Conservation (phyloP, 2,329 filamentous ascomycete species). For the Fusarium scirpi region DNA sequence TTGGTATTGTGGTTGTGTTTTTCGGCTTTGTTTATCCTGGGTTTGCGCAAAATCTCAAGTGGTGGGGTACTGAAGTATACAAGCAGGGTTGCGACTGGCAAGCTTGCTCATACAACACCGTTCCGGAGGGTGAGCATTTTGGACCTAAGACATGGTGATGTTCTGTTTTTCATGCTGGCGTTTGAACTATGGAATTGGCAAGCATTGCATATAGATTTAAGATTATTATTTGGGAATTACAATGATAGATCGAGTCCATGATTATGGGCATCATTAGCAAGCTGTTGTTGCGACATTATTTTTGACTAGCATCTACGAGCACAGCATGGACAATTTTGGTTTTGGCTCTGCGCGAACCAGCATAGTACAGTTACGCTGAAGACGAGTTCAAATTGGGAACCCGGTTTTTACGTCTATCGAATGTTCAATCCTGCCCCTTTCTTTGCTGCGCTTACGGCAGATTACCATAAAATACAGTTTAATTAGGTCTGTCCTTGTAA, state of each 20-base stretch:
- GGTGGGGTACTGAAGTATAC: slow-evolving; percentile 92
- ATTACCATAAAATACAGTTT: slow-evolving; percentile 53
- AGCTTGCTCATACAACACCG: slow-evolving; percentile 76
- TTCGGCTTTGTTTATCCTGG: slow-evolving; percentile 89
- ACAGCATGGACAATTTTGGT: not conserved
- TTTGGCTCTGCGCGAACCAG: not conserved
- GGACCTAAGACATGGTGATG: slow-evolving; percentile 71
- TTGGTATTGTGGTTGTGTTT: slow-evolving; percentile 85
- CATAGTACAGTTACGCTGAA: slow-evolving; percentile 11
- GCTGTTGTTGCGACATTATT: slow-evolving; percentile 2
- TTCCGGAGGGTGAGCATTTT: slow-evolving; percentile 74
- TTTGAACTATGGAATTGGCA: not conserved
- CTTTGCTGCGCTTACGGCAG: slow-evolving; percentile 45
- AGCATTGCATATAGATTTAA: slow-evolving; percentile 40
- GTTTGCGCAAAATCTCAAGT: slow-evolving; percentile 77
- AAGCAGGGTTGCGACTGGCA: slow-evolving; percentile 88
- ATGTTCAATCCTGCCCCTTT: slow-evolving; percentile 34
- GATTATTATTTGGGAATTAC: not conserved
- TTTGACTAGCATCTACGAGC: slow-evolving; percentile 5
- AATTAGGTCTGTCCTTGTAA: slow-evolving; percentile 39
- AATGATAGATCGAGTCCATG: slow-evolving; percentile 38
- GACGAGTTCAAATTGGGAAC: slow-evolving; percentile 34
- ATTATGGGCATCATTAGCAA: slow-evolving; percentile 10
- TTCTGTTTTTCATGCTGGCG: not conserved
- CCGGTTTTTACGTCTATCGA: slow-evolving; percentile 48